Conservation (phyloP, 1,284 basidiomycete species). For the Takashimella tepidaria region DNA sequence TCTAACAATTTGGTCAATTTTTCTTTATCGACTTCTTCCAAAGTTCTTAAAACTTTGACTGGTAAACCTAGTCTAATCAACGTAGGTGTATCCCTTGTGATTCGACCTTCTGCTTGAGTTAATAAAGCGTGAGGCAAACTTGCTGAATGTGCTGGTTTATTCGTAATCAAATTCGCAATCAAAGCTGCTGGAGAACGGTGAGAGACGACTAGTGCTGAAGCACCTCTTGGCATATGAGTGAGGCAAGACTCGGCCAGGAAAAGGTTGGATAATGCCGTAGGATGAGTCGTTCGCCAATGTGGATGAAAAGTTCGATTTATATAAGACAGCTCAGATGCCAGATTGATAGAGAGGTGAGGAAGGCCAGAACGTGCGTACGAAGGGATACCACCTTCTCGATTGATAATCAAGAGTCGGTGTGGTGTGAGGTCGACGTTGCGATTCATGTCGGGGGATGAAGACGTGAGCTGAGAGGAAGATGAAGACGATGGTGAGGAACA, state of each 20-base stretch:
- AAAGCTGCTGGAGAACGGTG: conserved; percentile 93
- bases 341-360: conserved; percentile 94
- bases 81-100: conserved; percentile 88
- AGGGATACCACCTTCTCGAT: conserved; percentile 92
- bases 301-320: conserved; percentile 80
- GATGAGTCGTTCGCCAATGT: conserved; percentile 72
- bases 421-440: conserved; percentile 65
- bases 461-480: conserved; percentile 23
- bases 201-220: conserved; percentile 92
- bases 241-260: conserved; percentile 83
- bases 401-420: conserved; percentile 94
- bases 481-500: conserved; percentile 4
- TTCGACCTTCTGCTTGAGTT: conserved; percentile 67
- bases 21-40: conserved; percentile 62
- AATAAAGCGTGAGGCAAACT: conserved; percentile 89
- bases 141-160: conserved; percentile 93
- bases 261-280: conserved; percentile 81
- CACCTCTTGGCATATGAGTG: conserved; percentile 84
- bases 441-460: conserved; percentile 24
- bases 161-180: conserved; percentile 96
- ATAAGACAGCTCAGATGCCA: conserved; percentile 79
- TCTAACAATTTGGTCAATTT: conserved; percentile 81
- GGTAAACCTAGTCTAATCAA: conserved; percentile 83
- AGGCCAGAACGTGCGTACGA: conserved; percentile 92
- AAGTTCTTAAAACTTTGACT: conserved; percentile 66